Percentiles rank a stretch among this genome's conserved stretches.
phyloP scores from a whole-genome alignment of 2,329 filamentous ascomycete species.

The Sordariomycetes sp. region DNA sequence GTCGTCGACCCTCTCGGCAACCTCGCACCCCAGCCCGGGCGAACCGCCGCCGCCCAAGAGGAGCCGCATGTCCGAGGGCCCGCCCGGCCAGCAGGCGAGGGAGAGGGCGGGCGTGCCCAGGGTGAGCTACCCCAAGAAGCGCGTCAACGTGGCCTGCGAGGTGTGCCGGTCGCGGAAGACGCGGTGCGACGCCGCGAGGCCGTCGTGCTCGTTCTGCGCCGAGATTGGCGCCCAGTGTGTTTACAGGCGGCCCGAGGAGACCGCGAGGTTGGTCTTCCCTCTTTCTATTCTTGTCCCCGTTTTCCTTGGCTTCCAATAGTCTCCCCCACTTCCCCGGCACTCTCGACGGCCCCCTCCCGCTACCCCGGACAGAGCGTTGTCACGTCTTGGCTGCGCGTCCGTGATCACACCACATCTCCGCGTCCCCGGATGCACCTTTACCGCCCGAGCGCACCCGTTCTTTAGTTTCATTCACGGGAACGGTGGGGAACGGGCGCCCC shows the following conservation, averaged over 20 bases:
- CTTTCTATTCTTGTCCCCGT: not conserved
- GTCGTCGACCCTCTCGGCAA: not conserved
- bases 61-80: not conserved
- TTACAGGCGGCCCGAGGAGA: slow-evolving; percentile 8
- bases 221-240: slow-evolving; percentile 7
- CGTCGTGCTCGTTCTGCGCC: slow-evolving; percentile 10
- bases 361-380: not conserved
- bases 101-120: not conserved
- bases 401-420: too few relatives aligned
- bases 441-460: too few relatives aligned
- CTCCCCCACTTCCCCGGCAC: not conserved
- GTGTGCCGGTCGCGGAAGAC: slow-evolving; percentile 12
- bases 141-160: slow-evolving; percentile 11
- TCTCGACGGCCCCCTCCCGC: not conserved
- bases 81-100: not conserved
- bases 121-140: slow-evolving; percentile 11
- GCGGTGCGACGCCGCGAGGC: slow-evolving; percentile 8
- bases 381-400: too few relatives aligned
- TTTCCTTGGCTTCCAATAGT: not conserved
- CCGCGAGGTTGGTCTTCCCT: slow-evolving; percentile 3
- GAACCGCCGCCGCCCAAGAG: not conserved
- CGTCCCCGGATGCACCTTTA: too few relatives aligned
- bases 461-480: too few relatives aligned
- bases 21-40: not conserved
- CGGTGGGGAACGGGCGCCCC: too few relatives aligned